phyloP scores from a whole-genome alignment of 2,329 filamentous ascomycete genomes.

The Hirsutella rhossiliensis region DNA sequence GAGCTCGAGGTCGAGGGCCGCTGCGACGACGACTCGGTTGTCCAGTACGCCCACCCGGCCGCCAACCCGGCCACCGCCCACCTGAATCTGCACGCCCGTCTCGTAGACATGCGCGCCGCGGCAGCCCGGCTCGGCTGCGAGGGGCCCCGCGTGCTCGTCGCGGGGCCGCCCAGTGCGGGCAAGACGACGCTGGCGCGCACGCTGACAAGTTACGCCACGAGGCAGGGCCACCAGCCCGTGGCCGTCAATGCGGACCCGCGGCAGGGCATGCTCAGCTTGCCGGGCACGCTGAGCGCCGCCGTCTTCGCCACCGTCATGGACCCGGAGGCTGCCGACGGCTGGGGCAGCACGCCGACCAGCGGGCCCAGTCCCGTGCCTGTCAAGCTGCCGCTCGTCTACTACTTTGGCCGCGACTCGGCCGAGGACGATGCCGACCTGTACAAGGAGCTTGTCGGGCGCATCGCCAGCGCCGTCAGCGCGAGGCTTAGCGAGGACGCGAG shows the following conservation, averaged over 20 bases:
- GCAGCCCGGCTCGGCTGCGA: constrained; percentile 35
- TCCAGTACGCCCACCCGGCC: constrained; percentile 54
- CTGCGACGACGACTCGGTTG: constrained; percentile 40
- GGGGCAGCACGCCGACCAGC: constrained; percentile 82
- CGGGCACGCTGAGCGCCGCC: constrained; percentile 76
- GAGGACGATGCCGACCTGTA: constrained; percentile 65
- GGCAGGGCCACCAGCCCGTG: constrained; percentile 61
- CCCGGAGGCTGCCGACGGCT: constrained; percentile 65
- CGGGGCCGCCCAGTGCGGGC: constrained; percentile 66
- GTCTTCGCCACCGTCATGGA: constrained; percentile 82
- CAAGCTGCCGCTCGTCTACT: constrained; percentile 84
- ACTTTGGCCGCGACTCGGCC: constrained; percentile 64
- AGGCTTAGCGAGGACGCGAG: constrained; percentile 64
- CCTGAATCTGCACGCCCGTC: constrained; percentile 77
- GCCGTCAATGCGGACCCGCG: constrained; percentile 76
- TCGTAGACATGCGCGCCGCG: constrained; percentile 59
- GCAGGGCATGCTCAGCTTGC: constrained; percentile 66
- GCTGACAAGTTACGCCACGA: constrained; percentile 67
- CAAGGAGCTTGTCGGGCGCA: constrained; percentile 58
- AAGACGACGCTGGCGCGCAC: constrained; percentile 75
- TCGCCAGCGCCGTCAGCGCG: constrained; percentile 68
- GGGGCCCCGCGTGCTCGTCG: constrained; percentile 74
- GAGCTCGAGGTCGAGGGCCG: constrained; percentile 63
- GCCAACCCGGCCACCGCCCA: constrained; percentile 74
- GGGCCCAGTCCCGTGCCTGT: constrained; percentile 81